Percentiles rank a stretch among this genome's conserved stretches.
Conservation (phyloP, 768 basidiomycete species). For the Rhodotorula kratochvilovae region DNA sequence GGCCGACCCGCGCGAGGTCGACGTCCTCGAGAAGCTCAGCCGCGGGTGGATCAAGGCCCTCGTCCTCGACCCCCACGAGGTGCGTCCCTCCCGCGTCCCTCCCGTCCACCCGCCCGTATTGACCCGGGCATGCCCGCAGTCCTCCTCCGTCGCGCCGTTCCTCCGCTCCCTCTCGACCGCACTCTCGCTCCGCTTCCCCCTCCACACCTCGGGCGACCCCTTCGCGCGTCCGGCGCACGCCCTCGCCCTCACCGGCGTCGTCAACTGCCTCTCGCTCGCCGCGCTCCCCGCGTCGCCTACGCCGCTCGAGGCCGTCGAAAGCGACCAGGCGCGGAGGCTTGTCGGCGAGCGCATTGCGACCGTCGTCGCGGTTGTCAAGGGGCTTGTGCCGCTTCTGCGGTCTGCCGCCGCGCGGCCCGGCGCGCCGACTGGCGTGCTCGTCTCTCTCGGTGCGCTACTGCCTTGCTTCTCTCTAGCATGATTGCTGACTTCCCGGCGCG, state of each 20-base stretch:
- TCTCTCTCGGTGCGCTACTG: constrained; percentile 18
- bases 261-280: constrained; percentile 62
- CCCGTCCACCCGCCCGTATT: neutral
- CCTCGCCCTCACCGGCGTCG: constrained; percentile 60
- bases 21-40: constrained; percentile 60
- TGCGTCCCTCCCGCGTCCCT: constrained; percentile 44
- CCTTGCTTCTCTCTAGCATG: neutral
- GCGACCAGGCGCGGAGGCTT: constrained; percentile 3
- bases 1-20: constrained; percentile 61
- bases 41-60: constrained; percentile 75
- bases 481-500: accelerated
- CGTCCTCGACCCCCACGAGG: constrained; percentile 74
- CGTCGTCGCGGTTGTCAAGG: constrained; percentile 22
- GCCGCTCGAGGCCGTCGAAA: constrained; percentile 38
- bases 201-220: constrained; percentile 73
- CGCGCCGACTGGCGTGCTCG: constrained; percentile 11
- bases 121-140: constrained; percentile 52
- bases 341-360: constrained; percentile 28
- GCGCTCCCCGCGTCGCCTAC: neutral
- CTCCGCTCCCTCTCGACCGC: constrained; percentile 74
- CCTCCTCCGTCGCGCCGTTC: constrained; percentile 67
- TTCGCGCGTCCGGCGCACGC: constrained; percentile 62
- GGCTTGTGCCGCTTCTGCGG: constrained; percentile 38
- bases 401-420: constrained; percentile 8
- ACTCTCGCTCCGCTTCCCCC: constrained; percentile 74